Evolutionary conservation across 768 basidiomycete genomes (phyloP).

Genomic region (Tubosaeta sp.): DNA sequence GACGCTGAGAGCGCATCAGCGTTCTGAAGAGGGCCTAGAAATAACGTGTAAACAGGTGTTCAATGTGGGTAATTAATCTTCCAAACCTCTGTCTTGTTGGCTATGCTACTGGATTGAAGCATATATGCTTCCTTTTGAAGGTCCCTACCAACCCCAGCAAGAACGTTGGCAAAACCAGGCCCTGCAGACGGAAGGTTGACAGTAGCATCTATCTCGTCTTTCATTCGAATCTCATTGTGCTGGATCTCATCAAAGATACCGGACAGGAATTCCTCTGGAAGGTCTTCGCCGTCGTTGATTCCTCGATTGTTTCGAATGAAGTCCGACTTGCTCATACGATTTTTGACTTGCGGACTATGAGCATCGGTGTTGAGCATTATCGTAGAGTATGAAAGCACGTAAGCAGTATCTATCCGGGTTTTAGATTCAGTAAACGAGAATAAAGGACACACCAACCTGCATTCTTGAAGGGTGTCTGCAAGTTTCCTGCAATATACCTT

Average conservation of each 20-base stretch:
- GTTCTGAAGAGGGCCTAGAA: slow-evolving; percentile 83
- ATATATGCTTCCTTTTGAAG: slow-evolving; percentile 95
- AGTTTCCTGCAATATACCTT: slow-evolving; percentile 87
- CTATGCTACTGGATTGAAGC: slow-evolving; percentile 93
- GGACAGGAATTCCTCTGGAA: slow-evolving; percentile 80
- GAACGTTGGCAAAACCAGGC: slow-evolving; percentile 74
- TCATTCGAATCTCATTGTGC: slow-evolving; percentile 95
- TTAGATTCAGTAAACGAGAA: slow-evolving; percentile 7
- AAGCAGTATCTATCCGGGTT: slow-evolving; percentile 68
- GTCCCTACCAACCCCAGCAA: slow-evolving; percentile 90
- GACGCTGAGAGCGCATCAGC: slow-evolving; percentile 88
- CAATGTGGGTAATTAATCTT: slow-evolving; percentile 1
- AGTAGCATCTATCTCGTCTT: slow-evolving; percentile 83
- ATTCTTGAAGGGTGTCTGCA: slow-evolving; percentile 83
- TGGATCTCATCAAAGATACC: slow-evolving; percentile 88
- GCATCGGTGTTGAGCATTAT: slow-evolving; percentile 98
- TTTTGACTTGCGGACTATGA: slow-evolving; percentile 91
- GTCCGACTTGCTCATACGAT: slow-evolving; percentile 87
- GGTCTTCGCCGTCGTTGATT: slow-evolving; percentile 86
- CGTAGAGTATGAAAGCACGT: slow-evolving; percentile 91
- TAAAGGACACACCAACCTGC: slow-evolving; percentile 57
- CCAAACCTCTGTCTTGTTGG: slow-evolving; percentile 88
- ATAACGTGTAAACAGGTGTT: slow-evolving; percentile 1
- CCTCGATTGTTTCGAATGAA: slow-evolving; percentile 95
- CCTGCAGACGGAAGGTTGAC: slow-evolving; percentile 39